Percentiles rank a stretch among this genome's conserved stretches.
Evolutionary conservation across 116 monocot species (phyloP).

Genomic region (Dioscorea cayenensis): DNA sequence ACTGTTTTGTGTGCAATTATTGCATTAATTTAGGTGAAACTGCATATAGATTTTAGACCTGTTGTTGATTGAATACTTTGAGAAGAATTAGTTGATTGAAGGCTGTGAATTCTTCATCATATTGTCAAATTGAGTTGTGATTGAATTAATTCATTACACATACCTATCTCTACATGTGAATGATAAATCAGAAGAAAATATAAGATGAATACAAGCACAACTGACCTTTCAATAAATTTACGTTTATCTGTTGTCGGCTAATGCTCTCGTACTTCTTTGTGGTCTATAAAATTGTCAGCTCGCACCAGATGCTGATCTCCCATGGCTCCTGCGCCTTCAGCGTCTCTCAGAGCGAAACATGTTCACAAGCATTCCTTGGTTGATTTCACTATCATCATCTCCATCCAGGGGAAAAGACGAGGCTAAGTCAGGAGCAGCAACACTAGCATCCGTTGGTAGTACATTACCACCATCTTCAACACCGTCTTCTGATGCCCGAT

Average conservation of each 20-base stretch:
- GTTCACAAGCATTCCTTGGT: neutral
- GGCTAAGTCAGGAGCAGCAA: neutral
- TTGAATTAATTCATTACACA: no score
- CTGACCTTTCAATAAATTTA: neutral
- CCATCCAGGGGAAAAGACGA: neutral
- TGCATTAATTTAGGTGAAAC: no score
- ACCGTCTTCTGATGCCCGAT: neutral
- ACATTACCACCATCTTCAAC: neutral
- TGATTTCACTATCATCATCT: neutral
- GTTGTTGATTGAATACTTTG: no score
- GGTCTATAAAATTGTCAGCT: neutral
- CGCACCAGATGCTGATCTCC: constrained; percentile 6
- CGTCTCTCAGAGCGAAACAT: constrained; percentile 1
- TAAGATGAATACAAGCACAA: neutral
- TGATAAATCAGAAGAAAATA: neutral
- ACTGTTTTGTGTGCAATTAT: no score
- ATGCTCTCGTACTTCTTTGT: neutral
- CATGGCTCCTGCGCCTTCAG: neutral
- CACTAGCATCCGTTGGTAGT: neutral
- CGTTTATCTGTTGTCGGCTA: neutral
- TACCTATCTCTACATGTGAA: neutral
- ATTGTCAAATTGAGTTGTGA: no score
- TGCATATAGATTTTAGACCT: no score
- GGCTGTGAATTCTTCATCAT: no score
- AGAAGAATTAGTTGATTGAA: no score